Evolutionary conservation across 1,284 basidiomycete species (phyloP).

Genomic region (Ceratobasidium sp.): DNA sequence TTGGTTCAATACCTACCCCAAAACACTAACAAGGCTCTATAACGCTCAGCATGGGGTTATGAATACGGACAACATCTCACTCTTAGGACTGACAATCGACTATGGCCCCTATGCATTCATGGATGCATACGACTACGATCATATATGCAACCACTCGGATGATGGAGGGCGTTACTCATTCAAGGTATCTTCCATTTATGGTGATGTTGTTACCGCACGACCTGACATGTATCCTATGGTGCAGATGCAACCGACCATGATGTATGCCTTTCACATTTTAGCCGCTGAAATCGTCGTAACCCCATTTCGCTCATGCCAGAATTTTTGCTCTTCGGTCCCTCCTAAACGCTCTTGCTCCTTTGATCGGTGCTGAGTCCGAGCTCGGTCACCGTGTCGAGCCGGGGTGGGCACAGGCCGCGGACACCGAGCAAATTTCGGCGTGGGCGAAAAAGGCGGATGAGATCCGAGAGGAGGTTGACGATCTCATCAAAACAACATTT

Average conservation of each 20-base stretch:
- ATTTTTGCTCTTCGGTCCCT: slow-evolving; percentile 80
- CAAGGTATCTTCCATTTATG: slow-evolving; percentile 59
- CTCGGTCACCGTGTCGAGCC: slow-evolving; percentile 61
- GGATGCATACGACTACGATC: slow-evolving; percentile 83
- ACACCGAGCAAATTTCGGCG: slow-evolving; percentile 62
- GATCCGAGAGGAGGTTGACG: slow-evolving; percentile 65
- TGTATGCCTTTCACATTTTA: slow-evolving; percentile 53
- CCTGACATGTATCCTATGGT: neutral
- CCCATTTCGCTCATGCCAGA: slow-evolving; percentile 52
- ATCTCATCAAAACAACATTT: slow-evolving; percentile 62
- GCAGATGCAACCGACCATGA: slow-evolving; percentile 63
- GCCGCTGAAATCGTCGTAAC: neutral
- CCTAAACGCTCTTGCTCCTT: slow-evolving; percentile 73
- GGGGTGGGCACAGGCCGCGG: slow-evolving; percentile 68
- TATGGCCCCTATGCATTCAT: slow-evolving; percentile 96
- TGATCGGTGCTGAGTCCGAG: slow-evolving; percentile 79
- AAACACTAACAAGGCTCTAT: neutral
- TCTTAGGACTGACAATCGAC: slow-evolving; percentile 91
- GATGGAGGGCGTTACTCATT: slow-evolving; percentile 86
- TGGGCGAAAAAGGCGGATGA: slow-evolving; percentile 67
- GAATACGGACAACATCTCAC: slow-evolving; percentile 92
- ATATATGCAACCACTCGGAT: slow-evolving; percentile 95
- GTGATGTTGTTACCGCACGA: neutral
- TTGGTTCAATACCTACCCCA: neutral
- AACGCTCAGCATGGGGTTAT: slow-evolving; percentile 74